phyloP scores from a whole-genome alignment of 768 basidiomycete species.

The Rhizopogon sp. region DNA sequence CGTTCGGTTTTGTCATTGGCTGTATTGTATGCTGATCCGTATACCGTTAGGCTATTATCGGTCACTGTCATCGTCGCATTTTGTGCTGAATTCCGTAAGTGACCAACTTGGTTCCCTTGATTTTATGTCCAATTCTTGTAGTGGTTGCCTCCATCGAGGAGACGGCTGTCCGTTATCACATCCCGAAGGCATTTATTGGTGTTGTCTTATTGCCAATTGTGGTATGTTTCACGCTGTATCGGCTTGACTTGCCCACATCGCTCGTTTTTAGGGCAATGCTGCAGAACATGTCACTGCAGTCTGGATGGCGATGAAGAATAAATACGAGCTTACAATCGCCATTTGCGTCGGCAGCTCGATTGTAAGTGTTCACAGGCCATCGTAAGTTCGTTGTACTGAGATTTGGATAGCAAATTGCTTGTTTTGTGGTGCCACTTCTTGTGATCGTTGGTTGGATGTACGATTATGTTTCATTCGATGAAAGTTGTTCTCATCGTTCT shows the following conservation, averaged over 20 bases:
- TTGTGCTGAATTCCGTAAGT: conserved; percentile 82
- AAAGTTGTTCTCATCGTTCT: conserved; percentile 3
- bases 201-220: conserved; percentile 86
- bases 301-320: conserved; percentile 83
- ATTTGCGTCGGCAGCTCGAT: conserved; percentile 82
- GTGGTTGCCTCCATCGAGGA: conserved; percentile 93
- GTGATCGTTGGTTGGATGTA: conserved; percentile 88
- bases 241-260: neutral
- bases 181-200: conserved; percentile 85
- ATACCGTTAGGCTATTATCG: conserved; percentile 48
- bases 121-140: conserved; percentile 18
- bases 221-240: conserved; percentile 34
- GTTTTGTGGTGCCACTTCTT: conserved; percentile 82
- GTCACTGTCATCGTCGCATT: conserved; percentile 83
- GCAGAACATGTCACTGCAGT: conserved; percentile 84
- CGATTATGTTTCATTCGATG: conserved; percentile 26
- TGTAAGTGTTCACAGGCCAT: conserved; percentile 35
- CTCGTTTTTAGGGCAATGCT: conserved; percentile 54
- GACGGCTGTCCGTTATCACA: conserved; percentile 72
- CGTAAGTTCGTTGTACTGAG: neutral
- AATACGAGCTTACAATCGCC: conserved; percentile 71
- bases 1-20: neutral
- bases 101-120: neutral
- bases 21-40: neutral
- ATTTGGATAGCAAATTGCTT: conserved; percentile 68